Evolutionary conservation across 2,329 filamentous ascomycete species (phyloP), one percentile per base, ranked within the genome.

Genomic region (Trichoderma lentiforme): DNA sequence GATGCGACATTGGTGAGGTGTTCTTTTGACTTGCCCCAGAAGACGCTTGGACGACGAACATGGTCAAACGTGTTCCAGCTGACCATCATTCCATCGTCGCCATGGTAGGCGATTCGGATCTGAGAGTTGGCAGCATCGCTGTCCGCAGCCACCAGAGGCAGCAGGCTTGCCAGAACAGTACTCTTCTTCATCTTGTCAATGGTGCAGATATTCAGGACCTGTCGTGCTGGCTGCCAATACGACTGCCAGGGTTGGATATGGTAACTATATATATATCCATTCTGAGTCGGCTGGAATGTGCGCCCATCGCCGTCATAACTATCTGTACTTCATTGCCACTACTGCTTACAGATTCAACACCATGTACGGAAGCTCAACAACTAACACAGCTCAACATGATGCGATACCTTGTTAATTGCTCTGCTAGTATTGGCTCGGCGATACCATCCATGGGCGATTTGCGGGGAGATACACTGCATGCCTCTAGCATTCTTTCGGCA

Each of bases 11-110:
- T 62, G 28, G 26, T 34, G 57, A 70, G 67, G 57, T 36, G 67
- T 4, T 62, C 67, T 39, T 70, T 70, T 15, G 67, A 70, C 1
- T 2, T 26, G 21, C 67, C 67, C 67, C 67, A 70, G 32, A 36
- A 70, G 6, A 70, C 67, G 18, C 67, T 62, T 4, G 67, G 67
- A 53, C 57, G 56, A 53, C 7, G 9, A 21, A 70, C 57, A 15
- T 62, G 67, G 12, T 70, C 30, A 51, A 70, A 70, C 28, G 67
- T 70, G 15, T 70, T 70, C 67, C 67, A 70, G 67, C 67, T 70
- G 30, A 70, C 28, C 57, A 70, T 39, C 67, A 70, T 70, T 28
- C 67, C 67, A 61, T 70, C 57, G 28, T 61, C 57, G 1, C 67
- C 67, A 15, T 70, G 67, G 57, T 26, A 70, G 30, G 67, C 57